Evolutionary conservation across 2,329 filamentous ascomycete species (phyloP), one percentile per base, ranked within the genome.

Genomic region (Fusarium veterinarium): DNA sequence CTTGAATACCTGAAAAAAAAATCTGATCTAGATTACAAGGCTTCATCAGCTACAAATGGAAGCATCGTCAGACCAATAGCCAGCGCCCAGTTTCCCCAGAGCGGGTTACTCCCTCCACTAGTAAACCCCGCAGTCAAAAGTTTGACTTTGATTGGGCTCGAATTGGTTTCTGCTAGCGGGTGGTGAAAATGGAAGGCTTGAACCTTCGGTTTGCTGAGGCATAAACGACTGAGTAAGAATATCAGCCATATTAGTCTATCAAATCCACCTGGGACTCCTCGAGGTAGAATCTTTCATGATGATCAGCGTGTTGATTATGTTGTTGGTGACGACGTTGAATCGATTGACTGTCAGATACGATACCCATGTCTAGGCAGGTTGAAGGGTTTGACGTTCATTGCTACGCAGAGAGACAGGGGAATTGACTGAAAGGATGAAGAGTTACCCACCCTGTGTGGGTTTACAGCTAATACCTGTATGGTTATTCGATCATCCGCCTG

Each of bases 11-110:
- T 14, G 25, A 25, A 5, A 25, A 20, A 44, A 46, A 51, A 69
- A 42, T 45, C 44, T 28, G 28, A 51, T 51, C 30, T 51, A 16
- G 40, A 45, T 42, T 56, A 46, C 38, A 51, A 45, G 30, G 58
- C 42, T 48, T 67, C n/a, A 28, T 42, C 40, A 57, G 49, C 67
- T 75, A 73, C 70, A 71, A 71, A 60, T 66, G 53, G 67, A 59
- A 70, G 68, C 59, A 60, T 64, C 58, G 70, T 74, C 74, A 72
- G 73, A 40, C 75, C 75, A 77, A 77, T 77, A 70, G 75, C 75
- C 75, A 48, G 37, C 60, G 58, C 41, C 25, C 38, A 62, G 61
- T 60, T 64, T 75, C 62, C 75, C 75, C 71, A 61, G 70, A 61
- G 57, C 65, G 69, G 62, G 51, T 52, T 69, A 42, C 63, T 53